Base-by-base conservation (phyloP, 2,329 filamentous ascomycete genomes). In the Fusarium miscanthi region DNA sequence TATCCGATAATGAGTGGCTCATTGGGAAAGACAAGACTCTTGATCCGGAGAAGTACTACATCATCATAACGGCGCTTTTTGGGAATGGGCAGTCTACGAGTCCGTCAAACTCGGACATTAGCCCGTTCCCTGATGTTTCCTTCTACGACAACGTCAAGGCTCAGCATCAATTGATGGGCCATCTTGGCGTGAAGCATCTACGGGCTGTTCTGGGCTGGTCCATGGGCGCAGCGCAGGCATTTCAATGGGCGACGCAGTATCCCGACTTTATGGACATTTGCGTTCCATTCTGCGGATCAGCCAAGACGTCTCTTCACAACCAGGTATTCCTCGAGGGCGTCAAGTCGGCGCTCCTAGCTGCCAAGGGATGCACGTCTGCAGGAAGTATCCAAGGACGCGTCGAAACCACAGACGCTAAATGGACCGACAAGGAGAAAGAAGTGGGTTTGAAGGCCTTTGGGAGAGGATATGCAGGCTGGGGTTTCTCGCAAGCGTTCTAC, bases 401-500 rank as follows among this genome's bases (percentile, higher is more conserved):
- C 5, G 70, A 74, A 76, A 25, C 78, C 69, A 19, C 69, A 48
- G 21, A 71, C 46, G 65, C 70, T 6, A 43, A 45, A 6, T 83
- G 81, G 81, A 77, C 78, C 7, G 90, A 83, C 80, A 84, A 73
- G 83, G 75, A 82, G 75, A 76, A 81, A 75, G 35, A 76, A 72
- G 53, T 76, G 33, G 78, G 86, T 63, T 78, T 95, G 43, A 94
- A 91, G 76, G 93, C 93, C 0, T 88, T 95, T 63, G 92, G 88
- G 0, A 86, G 92, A 48, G 93, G 90, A 0, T 96, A 96, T 80
- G 92, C 93, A 3, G 93, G 93, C 1, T 96, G 90, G 93, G 93
- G 93, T 0, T 93, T 95, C 76, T 92, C 90, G 57, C 93, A 95
- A 76, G 87, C 92, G 0, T 95, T 95, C 76, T 95, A 95, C 76